A percentile compares a stretch with the other conserved stretches of the same genome.
These are phyloP conservation scores for Ammopiptanthus mongolicus DNA, from an alignment of 306 rosid genomes.

Conservation along the genomic window DNA sequence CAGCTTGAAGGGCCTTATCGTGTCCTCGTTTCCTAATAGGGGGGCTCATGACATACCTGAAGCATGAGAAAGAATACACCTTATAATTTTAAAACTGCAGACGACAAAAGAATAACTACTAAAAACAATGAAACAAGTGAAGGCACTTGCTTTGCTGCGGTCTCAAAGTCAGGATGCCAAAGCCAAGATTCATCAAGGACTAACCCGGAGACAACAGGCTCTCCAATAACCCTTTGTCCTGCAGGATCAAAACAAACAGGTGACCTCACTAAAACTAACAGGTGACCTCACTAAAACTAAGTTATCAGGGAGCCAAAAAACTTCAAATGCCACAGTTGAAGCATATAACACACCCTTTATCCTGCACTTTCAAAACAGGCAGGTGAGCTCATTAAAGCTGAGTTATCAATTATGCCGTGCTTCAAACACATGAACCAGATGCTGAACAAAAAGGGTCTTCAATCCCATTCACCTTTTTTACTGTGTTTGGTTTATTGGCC, in stretches of 20 bases:
- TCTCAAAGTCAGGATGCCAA: constrained; percentile 86
- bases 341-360: neutral
- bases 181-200: constrained; percentile 85
- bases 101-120: neutral
- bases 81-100: constrained; percentile 17
- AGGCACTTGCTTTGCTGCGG: constrained; percentile 68
- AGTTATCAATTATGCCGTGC: neutral
- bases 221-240: constrained; percentile 88
- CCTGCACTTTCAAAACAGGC: neutral
- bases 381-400: neutral
- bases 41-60: constrained; percentile 98
- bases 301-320: neutral
- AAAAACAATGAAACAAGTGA: constrained; percentile 3
- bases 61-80: constrained; percentile 16
- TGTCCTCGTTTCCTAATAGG: constrained; percentile 83
- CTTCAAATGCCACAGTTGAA: neutral
- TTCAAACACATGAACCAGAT: neutral
- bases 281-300: neutral
- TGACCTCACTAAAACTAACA: too few relatives aligned
- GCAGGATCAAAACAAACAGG: constrained; percentile 23
- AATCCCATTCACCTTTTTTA: neutral
- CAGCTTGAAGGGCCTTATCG: constrained; percentile 88
- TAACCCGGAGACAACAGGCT: constrained; percentile 83
- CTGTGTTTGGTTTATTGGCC: neutral
- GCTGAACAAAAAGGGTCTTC: neutral